Base-by-base conservation (phyloP, 2,329 filamentous ascomycete species). In the Penicillium sp. region DNA sequence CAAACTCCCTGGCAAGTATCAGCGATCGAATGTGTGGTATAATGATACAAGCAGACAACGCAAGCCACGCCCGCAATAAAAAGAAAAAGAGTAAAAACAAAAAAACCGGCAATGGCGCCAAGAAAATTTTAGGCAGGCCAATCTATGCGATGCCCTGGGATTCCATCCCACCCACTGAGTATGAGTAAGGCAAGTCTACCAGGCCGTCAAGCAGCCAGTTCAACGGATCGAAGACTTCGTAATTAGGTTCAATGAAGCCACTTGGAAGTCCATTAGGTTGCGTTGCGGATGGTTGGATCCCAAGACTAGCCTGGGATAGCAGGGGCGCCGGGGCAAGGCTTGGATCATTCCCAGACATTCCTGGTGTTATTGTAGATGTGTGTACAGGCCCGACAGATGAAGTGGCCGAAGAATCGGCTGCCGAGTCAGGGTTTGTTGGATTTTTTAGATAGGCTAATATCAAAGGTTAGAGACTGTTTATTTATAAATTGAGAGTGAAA, bases 151-250 rank as follows among this genome's bases (percentile, higher is more conserved):
- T 73, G 11, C 72, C 70, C 57, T 73, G 71, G 11, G 74, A 61
- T 60, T 81, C 79, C 56, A 81, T 68, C 4, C 78, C 79, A 33
- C 78, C 76, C 56, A 80, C 70, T 59, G 82, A 79, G 66, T 84
- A 87, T 11, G 80, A 82, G 69, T 88, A 92, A 62, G 90, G 90
- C 70, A 93, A 89, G 70, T 92, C 89, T 59, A 94, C 81, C 34
- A 93, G 80, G 15, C 90, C 90, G 72, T 97, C 92, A 59, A 97
- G 79, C 80, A 96, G 91, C 92, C 92, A 97, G 72, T 93, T 91
- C 67, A 96, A 82, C 1, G 92, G 91, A 75, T 96, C 92, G 69
- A 96, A 96, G 60, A 95, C 91, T 72, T 96, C 90, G 72, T 92
- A 92, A 66, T 86, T 88, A 10, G 85, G 84, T 54, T 89, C 83